These are phyloP conservation scores for Mycena albidolilacea DNA, from an alignment of 768 basidiomycete genomes.

Conservation along the genomic window DNA sequence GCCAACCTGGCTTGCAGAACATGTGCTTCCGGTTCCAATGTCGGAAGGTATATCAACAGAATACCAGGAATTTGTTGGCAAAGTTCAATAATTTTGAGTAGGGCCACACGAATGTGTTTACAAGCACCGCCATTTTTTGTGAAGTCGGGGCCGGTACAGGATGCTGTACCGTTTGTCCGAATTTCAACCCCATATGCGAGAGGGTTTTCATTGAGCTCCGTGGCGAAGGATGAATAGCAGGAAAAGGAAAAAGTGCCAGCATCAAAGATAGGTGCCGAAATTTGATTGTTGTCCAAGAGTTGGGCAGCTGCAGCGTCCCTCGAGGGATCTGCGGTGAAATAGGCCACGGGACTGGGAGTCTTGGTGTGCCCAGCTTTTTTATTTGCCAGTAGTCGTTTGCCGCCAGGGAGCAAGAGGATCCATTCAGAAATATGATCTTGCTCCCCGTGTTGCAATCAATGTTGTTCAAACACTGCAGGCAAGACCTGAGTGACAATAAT, in stretches of 20 bases:
- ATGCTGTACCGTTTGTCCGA: neutral
- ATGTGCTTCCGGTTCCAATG: neutral
- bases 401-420: too few relatives aligned
- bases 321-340: too few relatives aligned
- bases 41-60: neutral
- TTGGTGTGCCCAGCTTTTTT: too few relatives aligned
- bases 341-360: too few relatives aligned
- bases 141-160: neutral
- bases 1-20: constrained; percentile 1
- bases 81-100: neutral
- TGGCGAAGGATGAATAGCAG: constrained; percentile 3
- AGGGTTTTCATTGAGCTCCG: neutral
- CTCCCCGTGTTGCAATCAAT: too few relatives aligned
- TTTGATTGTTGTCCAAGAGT: too few relatives aligned
- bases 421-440: too few relatives aligned
- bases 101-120: neutral
- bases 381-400: too few relatives aligned
- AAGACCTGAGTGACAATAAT: neutral
- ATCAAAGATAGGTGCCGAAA: neutral
- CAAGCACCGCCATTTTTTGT: neutral
- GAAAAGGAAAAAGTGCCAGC: neutral
- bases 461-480: too few relatives aligned
- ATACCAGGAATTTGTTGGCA: neutral
- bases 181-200: neutral
- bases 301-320: too few relatives aligned